Conservation (phyloP, 768 basidiomycete species). For the Rhizopogon vulgaris region DNA sequence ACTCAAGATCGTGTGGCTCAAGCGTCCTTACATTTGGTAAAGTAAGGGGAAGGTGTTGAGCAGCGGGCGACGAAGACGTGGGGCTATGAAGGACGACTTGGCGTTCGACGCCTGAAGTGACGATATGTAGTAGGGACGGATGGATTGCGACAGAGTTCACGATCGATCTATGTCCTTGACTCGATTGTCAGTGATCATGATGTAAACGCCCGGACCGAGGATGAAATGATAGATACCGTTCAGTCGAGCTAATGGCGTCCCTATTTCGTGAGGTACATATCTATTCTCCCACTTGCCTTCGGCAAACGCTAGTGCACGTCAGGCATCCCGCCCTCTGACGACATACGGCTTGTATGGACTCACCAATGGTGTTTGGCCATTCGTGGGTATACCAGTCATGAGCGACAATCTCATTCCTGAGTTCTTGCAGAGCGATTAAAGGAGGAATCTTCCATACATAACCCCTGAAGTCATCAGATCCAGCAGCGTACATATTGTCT, state of each 20-base stretch:
- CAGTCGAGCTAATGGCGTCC: conserved; percentile 54
- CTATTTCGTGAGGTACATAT: conserved; percentile 56
- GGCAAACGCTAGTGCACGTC: conserved; percentile 38
- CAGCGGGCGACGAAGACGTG: conserved; percentile 48
- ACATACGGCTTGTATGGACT: conserved; percentile 25
- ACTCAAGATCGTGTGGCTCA: conserved; percentile 27
- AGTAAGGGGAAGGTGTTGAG: conserved; percentile 38
- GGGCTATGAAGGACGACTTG: conserved; percentile 66
- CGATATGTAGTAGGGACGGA: conserved; percentile 58
- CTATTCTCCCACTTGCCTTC: conserved; percentile 32
- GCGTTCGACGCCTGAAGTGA: conserved; percentile 71
- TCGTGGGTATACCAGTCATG: conserved; percentile 39
- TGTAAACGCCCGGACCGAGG: neutral
- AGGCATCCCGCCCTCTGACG: conserved; percentile 1
- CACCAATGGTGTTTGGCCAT: conserved; percentile 27
- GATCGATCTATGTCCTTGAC: conserved; percentile 65
- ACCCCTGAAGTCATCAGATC: conserved; percentile 77
- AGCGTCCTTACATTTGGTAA: conserved; percentile 43
- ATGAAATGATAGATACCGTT: conserved; percentile 34
- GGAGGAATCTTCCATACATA: conserved; percentile 77
- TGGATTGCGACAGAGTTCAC: conserved; percentile 72
- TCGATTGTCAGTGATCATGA: neutral
- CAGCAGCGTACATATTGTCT: conserved; percentile 63
- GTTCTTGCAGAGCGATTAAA: conserved; percentile 33
- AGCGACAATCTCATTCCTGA: conserved; percentile 38